Evolutionary conservation across 805 yeast species (phyloP).

Genomic region (Kodamaea laetipori): DNA sequence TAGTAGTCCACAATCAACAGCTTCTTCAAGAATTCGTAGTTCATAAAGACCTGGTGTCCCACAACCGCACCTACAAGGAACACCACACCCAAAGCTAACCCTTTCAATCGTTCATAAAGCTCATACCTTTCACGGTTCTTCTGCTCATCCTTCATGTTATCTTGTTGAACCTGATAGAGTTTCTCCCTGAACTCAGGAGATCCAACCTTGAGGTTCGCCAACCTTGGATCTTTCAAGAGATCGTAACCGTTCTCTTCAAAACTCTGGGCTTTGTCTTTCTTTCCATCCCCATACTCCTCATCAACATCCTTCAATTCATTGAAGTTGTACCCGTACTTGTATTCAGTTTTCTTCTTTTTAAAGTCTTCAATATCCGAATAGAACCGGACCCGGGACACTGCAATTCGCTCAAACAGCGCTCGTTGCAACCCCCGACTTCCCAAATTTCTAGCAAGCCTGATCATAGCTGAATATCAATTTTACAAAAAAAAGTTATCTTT

Average conservation of each 20-base stretch:
- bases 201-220: conserved; percentile 29
- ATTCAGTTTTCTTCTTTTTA: conserved; percentile 36
- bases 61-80: conserved; percentile 42
- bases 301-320: conserved; percentile 22
- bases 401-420: too few relatives aligned
- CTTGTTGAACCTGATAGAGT: conserved; percentile 30
- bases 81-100: conserved; percentile 43
- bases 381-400: neutral
- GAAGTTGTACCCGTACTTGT: conserved; percentile 27
- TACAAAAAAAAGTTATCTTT: neutral
- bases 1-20: conserved; percentile 34
- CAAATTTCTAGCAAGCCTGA: neutral
- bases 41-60: conserved; percentile 43
- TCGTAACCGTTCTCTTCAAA: conserved; percentile 16
- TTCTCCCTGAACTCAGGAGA: conserved; percentile 41
- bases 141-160: conserved; percentile 27
- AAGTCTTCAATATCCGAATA: conserved; percentile 35
- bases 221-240: conserved; percentile 35
- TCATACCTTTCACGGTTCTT: conserved; percentile 37
- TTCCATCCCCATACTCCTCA: conserved; percentile 3
- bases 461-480: conserved; percentile 1
- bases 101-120: conserved; percentile 46
- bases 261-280: neutral
- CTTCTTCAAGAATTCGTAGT: conserved; percentile 43
- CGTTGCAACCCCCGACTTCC: neutral